Evolutionary conservation across 2,329 filamentous ascomycete genomes (phyloP), one percentile per base, ranked within the genome.

Genomic region (Arthrobotrys sphaeroides): DNA sequence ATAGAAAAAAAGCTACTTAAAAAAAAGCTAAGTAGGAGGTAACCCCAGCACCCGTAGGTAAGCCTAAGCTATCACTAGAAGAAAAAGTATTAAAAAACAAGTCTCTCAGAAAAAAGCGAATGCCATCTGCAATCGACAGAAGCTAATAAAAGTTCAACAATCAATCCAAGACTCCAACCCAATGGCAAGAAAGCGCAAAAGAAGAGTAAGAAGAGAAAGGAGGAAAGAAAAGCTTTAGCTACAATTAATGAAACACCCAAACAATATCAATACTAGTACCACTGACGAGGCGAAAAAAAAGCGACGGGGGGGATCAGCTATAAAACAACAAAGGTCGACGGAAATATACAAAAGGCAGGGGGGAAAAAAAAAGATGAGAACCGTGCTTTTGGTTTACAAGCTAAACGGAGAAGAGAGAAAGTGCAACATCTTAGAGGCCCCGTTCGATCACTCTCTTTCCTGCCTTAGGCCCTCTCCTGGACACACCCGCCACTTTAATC

Each of bases 121-220:
- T 18, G 26, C 10, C 57, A 33, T 28, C 59, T 22, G 40, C 16
- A 22, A 62, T 60, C 20, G 24, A 31, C 22, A 26, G 28, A 60
- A 22, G n/a, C 16, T 24, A 43, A 49, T 36, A 26, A 43, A 60
- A 13, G 24, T 26, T 31, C 2, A 20, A 49, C 18, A 38, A 38
- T 40, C 40, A 75, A 69, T 60, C 72, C 72, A 75, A 61, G 62
- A 75, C 64, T 67, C 72, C 72, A 75, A 75, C 64, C 72, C 72
- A 68, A 67, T 64, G 57, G 51, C 51, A 65, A 75, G 47, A 24
- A 31, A 62, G 28, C 31, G 26, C 26, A 45, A 45, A 65, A 57
- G 65, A 40, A 55, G 57, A 60, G n/a, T 24, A 57, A 45, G 24
- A 62, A 24, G 13, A 51, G 36, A 40, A 18, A 13, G 38, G 20